These are phyloP conservation scores for Cyberlindnera euphorbiiphila DNA, from an alignment of 805 yeast genomes.

Conservation along the genomic window DNA sequence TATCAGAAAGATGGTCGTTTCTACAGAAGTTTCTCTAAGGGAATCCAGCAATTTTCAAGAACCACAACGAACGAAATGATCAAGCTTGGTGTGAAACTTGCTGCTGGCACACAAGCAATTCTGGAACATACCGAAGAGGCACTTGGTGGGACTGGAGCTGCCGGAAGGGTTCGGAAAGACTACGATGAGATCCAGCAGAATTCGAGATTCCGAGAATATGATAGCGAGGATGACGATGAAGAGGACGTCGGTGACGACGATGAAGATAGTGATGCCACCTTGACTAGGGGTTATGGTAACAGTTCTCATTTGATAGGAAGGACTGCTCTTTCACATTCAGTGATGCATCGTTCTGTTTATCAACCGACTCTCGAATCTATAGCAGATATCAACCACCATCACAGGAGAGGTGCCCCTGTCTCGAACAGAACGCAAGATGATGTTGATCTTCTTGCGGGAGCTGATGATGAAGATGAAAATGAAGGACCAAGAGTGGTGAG, in stretches of 20 bases:
- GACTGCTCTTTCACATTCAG: conserved; percentile 19
- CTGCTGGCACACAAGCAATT: conserved; percentile 82
- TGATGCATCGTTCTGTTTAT: conserved; percentile 22
- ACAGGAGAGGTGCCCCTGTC: too few species aligned
- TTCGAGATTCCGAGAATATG: too few species aligned
- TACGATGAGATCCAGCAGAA: too few species aligned
- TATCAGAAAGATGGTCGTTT: conserved; percentile 70
- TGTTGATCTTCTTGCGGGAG: conserved; percentile 21
- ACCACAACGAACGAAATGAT: conserved; percentile 78
- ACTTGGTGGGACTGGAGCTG: conserved; percentile 69
- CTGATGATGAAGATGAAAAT: conserved; percentile 23
- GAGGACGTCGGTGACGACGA: conserved; percentile 31
- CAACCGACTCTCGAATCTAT: conserved; percentile 28
- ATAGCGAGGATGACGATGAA: conserved; percentile 33
- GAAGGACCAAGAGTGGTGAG: conserved; percentile 48
- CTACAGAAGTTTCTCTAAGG: conserved; percentile 67
- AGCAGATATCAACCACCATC: conserved; percentile 18
- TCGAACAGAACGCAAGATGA: too few species aligned
- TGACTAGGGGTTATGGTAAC: conserved; percentile 19
- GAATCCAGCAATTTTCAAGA: conserved; percentile 67
- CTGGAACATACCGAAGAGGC: conserved; percentile 77
- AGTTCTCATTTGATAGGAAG: conserved; percentile 26
- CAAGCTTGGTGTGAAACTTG: conserved; percentile 77
- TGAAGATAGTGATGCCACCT: conserved; percentile 24
- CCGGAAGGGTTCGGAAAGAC: conserved; percentile 35